Base-by-base conservation (phyloP, 129 eudicot genomes). In the Erigeron canadensis region DNA sequence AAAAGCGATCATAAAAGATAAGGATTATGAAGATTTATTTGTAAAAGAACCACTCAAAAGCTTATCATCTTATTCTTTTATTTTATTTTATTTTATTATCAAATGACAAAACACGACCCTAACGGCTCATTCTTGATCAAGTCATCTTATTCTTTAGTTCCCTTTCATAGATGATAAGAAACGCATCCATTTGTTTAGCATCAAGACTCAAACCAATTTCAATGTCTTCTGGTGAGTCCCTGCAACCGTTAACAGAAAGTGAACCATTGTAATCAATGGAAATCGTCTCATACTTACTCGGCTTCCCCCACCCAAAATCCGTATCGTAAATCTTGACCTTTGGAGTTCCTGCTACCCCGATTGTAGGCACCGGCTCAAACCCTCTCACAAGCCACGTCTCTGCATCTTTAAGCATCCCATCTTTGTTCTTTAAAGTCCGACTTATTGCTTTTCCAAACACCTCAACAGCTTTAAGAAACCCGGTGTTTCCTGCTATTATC, bases 301-400 rank as follows among this genome's bases (percentile, higher is more conserved):
- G 82, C 51, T 63, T 78, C n/a, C 77, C 82, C 82, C 82, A 71
- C 22, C 74, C 82, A 15, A 78, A 78, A 65, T 71, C 82, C 4
- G 61, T 0, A 6, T 78, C 78, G 44, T 78, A 78, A 39, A 71
- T 9, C 62, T 65, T 78, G 4, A 64, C 44, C 74, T 78, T 78
- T 4, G 82, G 77, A 15, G 73, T 44, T 55, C 73, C 77, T 2
- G 82, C 59, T 43, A 72, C 78, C 21, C 63, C 47, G 7, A 56
- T 8, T 6, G 13, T 18, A 0, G 72, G 71, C 40, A 64, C 17
- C 0, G 67, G 77, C 2, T n/a, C 41, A 38, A 13, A 47, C 2
- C 11, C 54, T 13, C 39, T 37, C 71, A 45, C 59, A 12, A 62
- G 15, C 78, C 71, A 48, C 22, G 5, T 63, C 16, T 63, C 78